Evolutionary conservation across 371 early-diverging fungal species (phyloP), one percentile per base, ranked within the genome.

Genomic region (Mucor plumbeus): DNA sequence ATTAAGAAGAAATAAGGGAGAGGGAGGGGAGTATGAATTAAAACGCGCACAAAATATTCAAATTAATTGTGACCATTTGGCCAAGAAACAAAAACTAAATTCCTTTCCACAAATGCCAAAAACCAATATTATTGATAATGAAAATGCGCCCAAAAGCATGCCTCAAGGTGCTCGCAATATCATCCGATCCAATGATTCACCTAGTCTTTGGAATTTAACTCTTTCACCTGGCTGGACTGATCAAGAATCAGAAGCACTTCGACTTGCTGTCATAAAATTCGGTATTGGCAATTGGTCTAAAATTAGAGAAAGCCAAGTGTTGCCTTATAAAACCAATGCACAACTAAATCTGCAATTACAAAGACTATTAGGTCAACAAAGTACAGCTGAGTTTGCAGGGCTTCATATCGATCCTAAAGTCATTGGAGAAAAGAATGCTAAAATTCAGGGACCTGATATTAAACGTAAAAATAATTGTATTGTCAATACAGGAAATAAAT

Each of bases 261-360:
- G 95, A 31, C 85, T 90, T 66, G 95, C 96, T 1, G 72, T 95
- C 40, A 93, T 96, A 85, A 87, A 89, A 65, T 94, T 92, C 74
- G 97, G 96, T 7, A 85, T 97, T 59, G 97, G 97, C 48, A 95
- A 95, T 74, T 97, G 97, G 97, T 88, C 91, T 60, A 94, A 94
- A 69, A 95, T 97, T 62, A 91, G 94, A 68, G 95, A 94, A 60
- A 90, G 91, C 54, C 90, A 89, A 36, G 92, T 94, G 70, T 58
- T 82, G 13, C 93, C 93, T 4, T 96, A 95, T 39, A 97, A 97
- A 72, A 96, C 95, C 39, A 93, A 92, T 65, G 94, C 97, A 10
- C 97, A 97, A 78, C 91, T 96, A 91, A 95, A 97, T 82, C 78
- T 97, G 47, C 97, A 97, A 71, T 86, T 93, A 13, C 97, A 97